Conservation (phyloP, 1,284 basidiomycete species). For the Tetrapyrgos nigripes region DNA sequence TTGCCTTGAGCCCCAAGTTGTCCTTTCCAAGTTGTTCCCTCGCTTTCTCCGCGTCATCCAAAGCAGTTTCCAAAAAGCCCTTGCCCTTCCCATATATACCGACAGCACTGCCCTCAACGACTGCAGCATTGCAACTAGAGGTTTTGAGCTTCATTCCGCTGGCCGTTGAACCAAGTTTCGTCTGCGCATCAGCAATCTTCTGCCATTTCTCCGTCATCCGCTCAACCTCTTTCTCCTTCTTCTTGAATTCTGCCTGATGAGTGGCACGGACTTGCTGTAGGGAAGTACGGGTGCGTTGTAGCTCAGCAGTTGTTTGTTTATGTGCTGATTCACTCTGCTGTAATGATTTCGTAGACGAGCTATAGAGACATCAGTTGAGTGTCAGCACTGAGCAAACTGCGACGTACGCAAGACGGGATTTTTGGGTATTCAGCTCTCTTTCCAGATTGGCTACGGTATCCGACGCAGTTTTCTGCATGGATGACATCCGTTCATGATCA, state of each 20-base stretch:
- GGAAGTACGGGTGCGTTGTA: constrained; percentile 69
- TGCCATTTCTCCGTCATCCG: constrained; percentile 79
- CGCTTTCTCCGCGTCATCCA: constrained; percentile 78
- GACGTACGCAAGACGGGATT: constrained; percentile 72
- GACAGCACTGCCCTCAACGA: constrained; percentile 56
- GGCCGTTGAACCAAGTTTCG: constrained; percentile 50
- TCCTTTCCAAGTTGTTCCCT: constrained; percentile 73
- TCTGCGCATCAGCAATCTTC: constrained; percentile 72
- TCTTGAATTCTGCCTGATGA: constrained; percentile 79
- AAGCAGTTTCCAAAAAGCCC: constrained; percentile 69
- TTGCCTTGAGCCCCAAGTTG: constrained; percentile 69
- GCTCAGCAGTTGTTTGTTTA: constrained; percentile 69
- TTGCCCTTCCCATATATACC: constrained; percentile 48
- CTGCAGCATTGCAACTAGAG: constrained; percentile 53
- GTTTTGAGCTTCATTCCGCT: constrained; percentile 53
- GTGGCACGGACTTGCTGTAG: constrained; percentile 71
- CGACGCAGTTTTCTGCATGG: constrained; percentile 63
- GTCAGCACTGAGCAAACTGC: constrained; percentile 1
- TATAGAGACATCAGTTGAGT: constrained; percentile 31
- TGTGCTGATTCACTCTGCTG: constrained; percentile 67
- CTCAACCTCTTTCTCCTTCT: constrained; percentile 83
- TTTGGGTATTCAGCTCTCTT: constrained; percentile 74
- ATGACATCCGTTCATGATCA: constrained; percentile 79
- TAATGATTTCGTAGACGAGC: constrained; percentile 58
- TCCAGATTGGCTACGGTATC: constrained; percentile 73